Evolutionary conservation across 2,329 filamentous ascomycete species (phyloP).

Genomic region (Cadophora sp.): DNA sequence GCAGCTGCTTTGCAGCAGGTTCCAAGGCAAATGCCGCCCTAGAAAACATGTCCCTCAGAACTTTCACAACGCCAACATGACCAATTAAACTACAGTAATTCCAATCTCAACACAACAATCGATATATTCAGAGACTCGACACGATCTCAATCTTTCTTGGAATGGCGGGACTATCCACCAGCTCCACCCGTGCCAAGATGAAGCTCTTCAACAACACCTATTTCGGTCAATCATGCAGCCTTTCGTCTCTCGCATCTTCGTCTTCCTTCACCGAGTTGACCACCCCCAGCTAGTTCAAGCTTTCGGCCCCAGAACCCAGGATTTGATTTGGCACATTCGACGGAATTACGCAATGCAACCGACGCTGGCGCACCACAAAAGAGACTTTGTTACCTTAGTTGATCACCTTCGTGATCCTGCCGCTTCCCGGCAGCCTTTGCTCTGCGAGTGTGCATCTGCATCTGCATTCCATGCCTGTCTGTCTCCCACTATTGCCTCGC

Average conservation of each 20-base stretch:
- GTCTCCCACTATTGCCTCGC: constrained; percentile 11
- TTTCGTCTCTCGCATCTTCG: neutral
- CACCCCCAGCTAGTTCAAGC: constrained; percentile 6
- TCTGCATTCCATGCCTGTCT: neutral
- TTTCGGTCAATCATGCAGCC: constrained; percentile 9
- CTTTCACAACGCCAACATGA: neutral
- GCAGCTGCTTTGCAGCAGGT: neutral
- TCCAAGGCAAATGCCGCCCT: neutral
- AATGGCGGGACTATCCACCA: neutral
- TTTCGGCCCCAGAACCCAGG: neutral
- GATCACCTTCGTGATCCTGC: neutral
- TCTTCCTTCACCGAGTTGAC: neutral
- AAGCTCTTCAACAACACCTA: neutral
- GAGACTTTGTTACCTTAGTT: neutral
- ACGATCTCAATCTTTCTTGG: neutral
- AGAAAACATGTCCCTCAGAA: neutral
- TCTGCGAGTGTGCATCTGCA: neutral
- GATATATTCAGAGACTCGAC: neutral
- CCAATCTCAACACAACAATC: neutral
- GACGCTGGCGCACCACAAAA: constrained; percentile 1
- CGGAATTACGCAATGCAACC: constrained; percentile 5
- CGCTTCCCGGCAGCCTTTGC: neutral
- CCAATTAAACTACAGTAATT: neutral
- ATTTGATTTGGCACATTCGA: neutral
- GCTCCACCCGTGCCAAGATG: constrained; percentile 3